These are phyloP conservation scores for Lentinula boryana DNA, from an alignment of 768 basidiomycete species.

Conservation along the genomic window DNA sequence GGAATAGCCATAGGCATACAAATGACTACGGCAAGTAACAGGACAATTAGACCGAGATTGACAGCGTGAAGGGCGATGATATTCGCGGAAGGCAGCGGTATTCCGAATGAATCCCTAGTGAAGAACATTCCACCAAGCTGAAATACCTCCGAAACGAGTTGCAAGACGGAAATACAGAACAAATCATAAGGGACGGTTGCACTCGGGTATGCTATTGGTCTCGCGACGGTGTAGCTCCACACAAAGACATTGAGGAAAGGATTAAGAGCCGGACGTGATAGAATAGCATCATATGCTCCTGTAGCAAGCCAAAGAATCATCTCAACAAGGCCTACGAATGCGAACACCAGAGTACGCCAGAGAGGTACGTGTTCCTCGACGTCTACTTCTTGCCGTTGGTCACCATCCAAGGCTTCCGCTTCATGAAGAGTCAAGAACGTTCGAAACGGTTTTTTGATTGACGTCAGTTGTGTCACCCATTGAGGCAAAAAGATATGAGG, in stretches of 20 bases:
- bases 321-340: slow-evolving; percentile 49
- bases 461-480: slow-evolving; percentile 14
- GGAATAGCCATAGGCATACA: slow-evolving; percentile 68
- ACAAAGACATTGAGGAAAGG: slow-evolving; percentile 43
- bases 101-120: slow-evolving; percentile 36
- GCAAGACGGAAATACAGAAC: slow-evolving; percentile 48
- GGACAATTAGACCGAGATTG: slow-evolving; percentile 39
- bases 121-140: slow-evolving; percentile 51
- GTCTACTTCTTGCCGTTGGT: slow-evolving; percentile 15
- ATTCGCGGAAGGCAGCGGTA: slow-evolving; percentile 32
- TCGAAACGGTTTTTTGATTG: slow-evolving; percentile 13
- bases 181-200: slow-evolving; percentile 61
- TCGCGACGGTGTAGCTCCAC: slow-evolving; percentile 64
- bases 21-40: slow-evolving; percentile 41
- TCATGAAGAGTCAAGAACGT: slow-evolving; percentile 23
- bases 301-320: slow-evolving; percentile 53
- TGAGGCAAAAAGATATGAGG: slow-evolving; percentile 14
- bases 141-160: slow-evolving; percentile 39
- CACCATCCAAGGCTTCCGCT: slow-evolving; percentile 42
- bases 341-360: slow-evolving; percentile 58
- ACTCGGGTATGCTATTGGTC: slow-evolving; percentile 45
- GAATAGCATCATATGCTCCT: slow-evolving; percentile 49
- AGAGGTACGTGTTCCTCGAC: slow-evolving; percentile 31
- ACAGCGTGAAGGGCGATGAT: slow-evolving; percentile 21
- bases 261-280: slow-evolving; percentile 21